These are phyloP conservation scores for Apophysomyces ossiformis DNA, from an alignment of 371 early-diverging fungal genomes.

Conservation along the genomic window DNA sequence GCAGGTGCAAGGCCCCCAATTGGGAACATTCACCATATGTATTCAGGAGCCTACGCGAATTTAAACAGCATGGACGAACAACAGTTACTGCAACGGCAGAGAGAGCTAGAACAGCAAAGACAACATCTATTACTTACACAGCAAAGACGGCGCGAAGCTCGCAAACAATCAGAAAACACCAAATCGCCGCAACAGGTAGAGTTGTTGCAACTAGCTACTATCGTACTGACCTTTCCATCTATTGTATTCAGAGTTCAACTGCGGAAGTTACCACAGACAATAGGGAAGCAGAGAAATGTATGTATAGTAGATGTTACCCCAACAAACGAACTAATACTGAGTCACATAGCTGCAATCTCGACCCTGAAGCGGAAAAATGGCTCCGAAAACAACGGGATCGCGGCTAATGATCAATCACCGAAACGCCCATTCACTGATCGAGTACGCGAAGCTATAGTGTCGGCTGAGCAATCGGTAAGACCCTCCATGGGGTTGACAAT, in stretches of 20 bases:
- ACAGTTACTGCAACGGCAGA: not conserved
- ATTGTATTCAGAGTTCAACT: no score
- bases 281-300: no score
- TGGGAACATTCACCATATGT: not conserved
- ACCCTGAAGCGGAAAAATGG: not conserved
- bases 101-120: not conserved
- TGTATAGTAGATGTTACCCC: no score
- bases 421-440: conserved; percentile 1
- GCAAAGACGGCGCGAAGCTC: conserved; percentile 6
- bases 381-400: not conserved
- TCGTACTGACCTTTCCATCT: not conserved
- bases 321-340: not conserved
- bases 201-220: not conserved
- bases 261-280: no score
- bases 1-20: conserved; percentile 1
- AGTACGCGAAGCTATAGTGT: not conserved
- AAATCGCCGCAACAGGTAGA: not conserved
- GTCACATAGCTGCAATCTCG: not conserved
- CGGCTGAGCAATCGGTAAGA: not conserved
- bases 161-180: not conserved
- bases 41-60: not conserved
- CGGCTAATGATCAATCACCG: not conserved
- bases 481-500: conserved; percentile 4
- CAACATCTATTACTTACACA: not conserved
- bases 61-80: not conserved